A percentile compares a stretch with the other conserved stretches of the same genome.
phyloP scores from a whole-genome alignment of 371 early-diverging fungal genomes.

The Apophysomyces ossiformis region DNA sequence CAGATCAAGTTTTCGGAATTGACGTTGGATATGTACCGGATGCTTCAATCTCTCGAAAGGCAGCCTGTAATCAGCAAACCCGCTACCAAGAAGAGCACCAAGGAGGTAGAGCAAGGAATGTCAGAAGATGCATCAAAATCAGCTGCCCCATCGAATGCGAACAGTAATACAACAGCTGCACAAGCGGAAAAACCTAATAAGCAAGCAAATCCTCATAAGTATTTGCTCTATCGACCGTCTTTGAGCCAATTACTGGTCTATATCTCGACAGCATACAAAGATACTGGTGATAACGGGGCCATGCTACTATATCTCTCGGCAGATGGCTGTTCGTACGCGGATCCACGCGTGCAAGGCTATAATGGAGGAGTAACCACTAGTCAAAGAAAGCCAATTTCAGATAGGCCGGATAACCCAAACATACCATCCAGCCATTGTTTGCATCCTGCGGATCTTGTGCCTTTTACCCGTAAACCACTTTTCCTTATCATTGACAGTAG shows the following conservation, averaged over 20 bases:
- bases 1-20: constrained; percentile 96
- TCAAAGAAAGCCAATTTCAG: constrained; percentile 39
- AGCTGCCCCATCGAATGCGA: constrained; percentile 20
- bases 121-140: constrained; percentile 22
- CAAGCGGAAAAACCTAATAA: constrained; percentile 26
- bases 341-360: constrained; percentile 57
- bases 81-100: constrained; percentile 1
- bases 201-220: constrained; percentile 90
- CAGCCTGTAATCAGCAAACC: constrained; percentile 26
- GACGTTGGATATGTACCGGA: constrained; percentile 95
- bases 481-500: constrained; percentile 92
- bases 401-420: constrained; percentile 16
- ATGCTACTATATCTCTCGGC: constrained; percentile 90
- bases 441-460: constrained; percentile 89
- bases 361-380: constrained; percentile 71
- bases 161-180: constrained; percentile 9
- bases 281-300: constrained; percentile 82
- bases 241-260: constrained; percentile 88
- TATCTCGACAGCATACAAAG: constrained; percentile 90
- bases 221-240: constrained; percentile 87
- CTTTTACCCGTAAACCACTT: constrained; percentile 92
- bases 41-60: constrained; percentile 84
- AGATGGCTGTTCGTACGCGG: constrained; percentile 71
- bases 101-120: constrained; percentile 3
- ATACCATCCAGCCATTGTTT: constrained; percentile 68